These are phyloP conservation scores for Coemansia sp. DNA, from an alignment of 192 early-diverging fungal genomes.

Conservation along the genomic window DNA sequence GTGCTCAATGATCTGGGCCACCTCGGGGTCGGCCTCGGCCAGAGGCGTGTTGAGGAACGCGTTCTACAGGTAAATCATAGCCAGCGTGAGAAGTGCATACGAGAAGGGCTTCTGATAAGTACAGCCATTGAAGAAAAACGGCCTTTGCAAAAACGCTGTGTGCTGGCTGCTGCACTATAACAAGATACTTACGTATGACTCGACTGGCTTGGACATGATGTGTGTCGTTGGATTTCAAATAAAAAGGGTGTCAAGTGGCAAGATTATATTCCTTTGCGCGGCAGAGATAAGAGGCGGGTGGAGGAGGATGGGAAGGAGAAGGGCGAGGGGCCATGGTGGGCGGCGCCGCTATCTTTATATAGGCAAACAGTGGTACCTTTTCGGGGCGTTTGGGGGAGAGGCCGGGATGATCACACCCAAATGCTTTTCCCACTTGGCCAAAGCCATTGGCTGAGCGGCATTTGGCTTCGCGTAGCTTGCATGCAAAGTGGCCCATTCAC, in stretches of 20 bases:
- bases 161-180: not conserved
- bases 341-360: not conserved
- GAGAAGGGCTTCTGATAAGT: not conserved
- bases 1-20: constrained; percentile 90
- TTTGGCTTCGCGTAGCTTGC: too few relatives aligned
- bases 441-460: too few relatives aligned
- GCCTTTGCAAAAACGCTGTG: not conserved
- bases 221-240: not conserved
- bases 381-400: too few relatives aligned
- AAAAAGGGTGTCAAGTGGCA: not conserved
- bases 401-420: too few relatives aligned
- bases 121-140: not conserved
- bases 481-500: too few relatives aligned
- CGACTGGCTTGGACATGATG: constrained; percentile 41
- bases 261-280: too few relatives aligned
- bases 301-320: not conserved
- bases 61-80: constrained; percentile 52
- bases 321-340: not conserved
- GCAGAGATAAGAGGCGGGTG: not conserved
- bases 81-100: not conserved
- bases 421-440: too few relatives aligned
- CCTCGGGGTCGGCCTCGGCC: constrained; percentile 86
- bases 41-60: constrained; percentile 83
- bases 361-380: constrained; percentile 2
- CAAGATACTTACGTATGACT: constrained; percentile 34